Evolutionary conservation across 2,329 filamentous ascomycete genomes (phyloP), one percentile per base, ranked within the genome.

Genomic region (Fonsecaea monophora): DNA sequence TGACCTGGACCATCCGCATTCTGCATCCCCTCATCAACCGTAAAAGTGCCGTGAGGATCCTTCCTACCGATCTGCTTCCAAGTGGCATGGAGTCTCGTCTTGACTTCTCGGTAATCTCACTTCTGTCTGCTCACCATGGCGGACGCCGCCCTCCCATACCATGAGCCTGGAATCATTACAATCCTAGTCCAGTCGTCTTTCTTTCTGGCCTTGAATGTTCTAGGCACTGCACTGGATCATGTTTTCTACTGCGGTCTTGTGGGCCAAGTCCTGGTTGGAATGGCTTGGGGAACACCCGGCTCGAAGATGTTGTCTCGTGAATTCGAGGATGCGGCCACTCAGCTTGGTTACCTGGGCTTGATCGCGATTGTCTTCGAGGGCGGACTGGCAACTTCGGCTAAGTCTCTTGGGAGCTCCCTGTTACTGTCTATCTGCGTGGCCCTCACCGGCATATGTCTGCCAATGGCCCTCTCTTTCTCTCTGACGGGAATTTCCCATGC

Each of bases 261-360:
- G 6, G 91, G 90, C 0, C 89, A 94, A 72, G 83, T 94, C 13
- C 79, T 92, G 7, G 75, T 92, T 18, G 91, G 90, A 12, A 84
- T 92, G 8, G 84, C 87, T 8, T 94, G 86, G 85, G 90, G 90
- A 8, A 84, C 83, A 0, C 90, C 90, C 0, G 89, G 89, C 1
- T 85, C 81, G 2, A 82, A 85, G 74, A 88, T 85, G 84, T 82
- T 94, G 0, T 79, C 81, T 0, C 21, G 64, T 0, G 78, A 83
- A 3, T 77, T 81, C 1, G 83, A 93, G 76, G 73, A 83, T 18
- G 81, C 82, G 0, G 80, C 91, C 34, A 83, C 89, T 25, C 84
- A 90, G 66, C 75, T 93, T 1, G 91, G 91, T 0, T 94, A 93
- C 73, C 77, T 93, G 0, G 90, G 91, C 0, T 75, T 93, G n/a